A percentile compares a stretch with the other conserved stretches of the same genome.
phyloP scores from a whole-genome alignment of 352 stramenopile genomes.

The Globisporangium acanthophoron region DNA sequence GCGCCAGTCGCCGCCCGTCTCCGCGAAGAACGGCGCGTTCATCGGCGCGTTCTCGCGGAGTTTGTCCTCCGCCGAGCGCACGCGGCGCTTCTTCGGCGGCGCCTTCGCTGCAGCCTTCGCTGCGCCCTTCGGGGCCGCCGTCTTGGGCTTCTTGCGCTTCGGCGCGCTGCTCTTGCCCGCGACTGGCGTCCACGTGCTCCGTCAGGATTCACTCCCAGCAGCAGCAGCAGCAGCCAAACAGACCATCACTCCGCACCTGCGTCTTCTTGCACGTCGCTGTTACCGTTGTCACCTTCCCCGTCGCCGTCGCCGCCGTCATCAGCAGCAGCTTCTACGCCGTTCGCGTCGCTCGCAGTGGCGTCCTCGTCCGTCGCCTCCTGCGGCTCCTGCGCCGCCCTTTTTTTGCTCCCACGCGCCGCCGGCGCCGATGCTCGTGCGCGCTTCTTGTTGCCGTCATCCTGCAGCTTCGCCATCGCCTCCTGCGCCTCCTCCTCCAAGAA shows the following conservation, averaged over 20 bases:
- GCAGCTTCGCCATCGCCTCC: slow-evolving; percentile 8
- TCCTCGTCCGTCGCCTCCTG: slow-evolving; percentile 2
- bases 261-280: neutral
- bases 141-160: slow-evolving; percentile 12
- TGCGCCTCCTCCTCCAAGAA: no score
- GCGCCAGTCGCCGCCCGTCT: slow-evolving; percentile 66
- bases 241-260: slow-evolving; percentile 1
- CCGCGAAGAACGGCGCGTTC: slow-evolving; percentile 55
- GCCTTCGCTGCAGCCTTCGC: neutral
- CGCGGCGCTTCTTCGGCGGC: slow-evolving; percentile 44
- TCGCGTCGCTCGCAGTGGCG: neutral
- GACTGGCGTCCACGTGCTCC: neutral
- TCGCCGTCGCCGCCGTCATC: slow-evolving; percentile 2
- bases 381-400: neutral
- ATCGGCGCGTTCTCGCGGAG: slow-evolving; percentile 53
- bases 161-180: slow-evolving; percentile 1
- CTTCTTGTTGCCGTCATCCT: neutral
- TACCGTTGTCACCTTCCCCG: neutral
- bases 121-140: neutral
- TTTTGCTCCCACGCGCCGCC: neutral
- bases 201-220: neutral
- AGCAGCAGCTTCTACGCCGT: neutral
- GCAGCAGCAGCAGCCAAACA: neutral
- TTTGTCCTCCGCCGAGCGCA: slow-evolving; percentile 48
- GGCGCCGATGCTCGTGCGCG: neutral